A percentile compares a stretch with the other conserved stretches of the same genome.
These are phyloP conservation scores for Suhomyces anneliseae DNA, from an alignment of 1,139 yeast genomes.

Conservation along the genomic window DNA sequence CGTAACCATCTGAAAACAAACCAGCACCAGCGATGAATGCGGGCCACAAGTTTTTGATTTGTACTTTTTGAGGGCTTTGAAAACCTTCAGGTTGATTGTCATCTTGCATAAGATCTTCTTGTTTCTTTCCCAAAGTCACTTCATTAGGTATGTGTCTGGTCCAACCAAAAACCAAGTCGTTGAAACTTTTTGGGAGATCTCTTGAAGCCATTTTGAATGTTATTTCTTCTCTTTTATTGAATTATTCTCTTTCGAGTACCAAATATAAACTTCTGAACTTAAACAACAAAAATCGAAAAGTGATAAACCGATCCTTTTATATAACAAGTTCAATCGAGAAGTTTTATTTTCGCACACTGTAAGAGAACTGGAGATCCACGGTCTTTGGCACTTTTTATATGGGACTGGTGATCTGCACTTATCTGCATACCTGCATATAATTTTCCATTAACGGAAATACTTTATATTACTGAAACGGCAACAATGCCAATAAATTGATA, in stretches of 20 bases:
- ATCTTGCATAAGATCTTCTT: conserved; percentile 17
- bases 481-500: background rate
- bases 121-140: conserved; percentile 34
- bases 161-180: conserved; percentile 43
- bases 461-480: background rate
- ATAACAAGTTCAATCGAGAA: background rate
- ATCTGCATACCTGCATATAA: background rate
- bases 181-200: conserved; percentile 49
- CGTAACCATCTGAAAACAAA: conserved; percentile 54
- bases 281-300: background rate
- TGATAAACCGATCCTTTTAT: background rate
- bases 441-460: background rate
- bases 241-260: too few species aligned
- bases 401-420: background rate
- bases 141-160: conserved; percentile 33
- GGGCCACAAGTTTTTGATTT: conserved; percentile 27
- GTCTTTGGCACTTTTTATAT: background rate
- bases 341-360: background rate
- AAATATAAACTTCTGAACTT: too few species aligned
- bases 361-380: background rate
- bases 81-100: conserved; percentile 23
- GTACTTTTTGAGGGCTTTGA: conserved; percentile 23
- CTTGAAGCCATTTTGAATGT: conserved; percentile 42
- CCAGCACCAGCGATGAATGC: conserved; percentile 44
- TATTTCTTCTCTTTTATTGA: background rate